phyloP scores from a whole-genome alignment of 495 filamentous ascomycete species.

The Lichina pygmaea region DNA sequence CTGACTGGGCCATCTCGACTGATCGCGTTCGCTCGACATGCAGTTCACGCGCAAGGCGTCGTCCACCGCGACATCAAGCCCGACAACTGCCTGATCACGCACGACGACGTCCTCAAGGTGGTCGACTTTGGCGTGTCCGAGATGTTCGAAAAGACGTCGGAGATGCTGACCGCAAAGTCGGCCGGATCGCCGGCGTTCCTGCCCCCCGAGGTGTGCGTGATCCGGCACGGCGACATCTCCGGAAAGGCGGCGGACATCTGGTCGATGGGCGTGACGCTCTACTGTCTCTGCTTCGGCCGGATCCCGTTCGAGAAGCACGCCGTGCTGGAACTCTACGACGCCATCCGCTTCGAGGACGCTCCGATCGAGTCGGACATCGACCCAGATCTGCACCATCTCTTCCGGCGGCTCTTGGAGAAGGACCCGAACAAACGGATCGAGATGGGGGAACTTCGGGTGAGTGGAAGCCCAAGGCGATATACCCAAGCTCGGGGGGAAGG shows the following conservation, averaged over 20 bases:
- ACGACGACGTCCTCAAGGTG: constrained; percentile 79
- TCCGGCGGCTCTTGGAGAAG: constrained; percentile 44
- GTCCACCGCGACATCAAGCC: constrained; percentile 97
- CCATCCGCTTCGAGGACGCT: constrained; percentile 41
- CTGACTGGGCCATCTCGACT: too few species aligned
- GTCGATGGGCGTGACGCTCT: constrained; percentile 94
- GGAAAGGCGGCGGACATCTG: constrained; percentile 86
- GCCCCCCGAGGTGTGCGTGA: constrained; percentile 75
- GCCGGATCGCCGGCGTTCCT: constrained; percentile 90
- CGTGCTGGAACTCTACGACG: constrained; percentile 68
- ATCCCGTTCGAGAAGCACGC: constrained; percentile 60
- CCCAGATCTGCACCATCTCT: constrained; percentile 36
- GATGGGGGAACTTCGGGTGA: constrained; percentile 57
- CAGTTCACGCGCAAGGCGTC: constrained; percentile 79
- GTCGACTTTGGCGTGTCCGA: constrained; percentile 97
- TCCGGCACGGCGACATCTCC: constrained; percentile 65
- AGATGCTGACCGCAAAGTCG: constrained; percentile 84
- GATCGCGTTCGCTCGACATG: not conserved
- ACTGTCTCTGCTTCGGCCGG: constrained; percentile 68
- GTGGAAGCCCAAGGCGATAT: constrained; percentile 4
- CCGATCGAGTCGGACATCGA: constrained; percentile 17
- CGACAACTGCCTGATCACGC: constrained; percentile 76
- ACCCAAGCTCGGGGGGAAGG: not conserved
- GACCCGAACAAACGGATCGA: constrained; percentile 52
- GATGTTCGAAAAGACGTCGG: constrained; percentile 75